Evolutionary conservation across 495 filamentous ascomycete species (phyloP).

Genomic region (Cenococcum geophilum): DNA sequence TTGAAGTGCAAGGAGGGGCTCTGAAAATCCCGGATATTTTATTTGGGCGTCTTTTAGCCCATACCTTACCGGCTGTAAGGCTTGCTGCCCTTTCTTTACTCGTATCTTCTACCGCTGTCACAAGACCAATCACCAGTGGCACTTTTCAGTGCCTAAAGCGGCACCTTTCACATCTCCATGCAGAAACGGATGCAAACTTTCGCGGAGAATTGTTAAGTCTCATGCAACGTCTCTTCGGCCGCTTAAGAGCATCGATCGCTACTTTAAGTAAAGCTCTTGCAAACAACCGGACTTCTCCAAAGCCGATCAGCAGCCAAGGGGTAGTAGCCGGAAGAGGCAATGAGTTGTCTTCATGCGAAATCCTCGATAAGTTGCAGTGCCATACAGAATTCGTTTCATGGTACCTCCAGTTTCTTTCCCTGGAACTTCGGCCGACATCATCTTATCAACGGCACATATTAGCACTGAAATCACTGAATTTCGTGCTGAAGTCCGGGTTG

Average conservation of each 20-base stretch:
- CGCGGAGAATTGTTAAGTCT: slow-evolving; percentile 70
- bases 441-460: slow-evolving; percentile 86
- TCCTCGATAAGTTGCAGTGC: slow-evolving; percentile 21
- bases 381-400: slow-evolving; percentile 58
- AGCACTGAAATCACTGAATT: slow-evolving; percentile 58
- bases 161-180: slow-evolving; percentile 62
- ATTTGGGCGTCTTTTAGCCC: slow-evolving; percentile 50
- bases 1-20: slow-evolving; percentile 13
- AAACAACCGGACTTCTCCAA: slow-evolving; percentile 3
- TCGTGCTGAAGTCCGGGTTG: slow-evolving; percentile 55
- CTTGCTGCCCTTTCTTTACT: slow-evolving; percentile 70
- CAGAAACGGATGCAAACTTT: slow-evolving; percentile 76
- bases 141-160: slow-evolving; percentile 54
- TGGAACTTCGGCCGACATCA: slow-evolving; percentile 65
- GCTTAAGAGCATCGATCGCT: slow-evolving; percentile 31
- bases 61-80: slow-evolving; percentile 36
- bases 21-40: slow-evolving; percentile 41
- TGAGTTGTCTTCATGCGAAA: not conserved
- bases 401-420: slow-evolving; percentile 64
- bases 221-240: slow-evolving; percentile 53
- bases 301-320: not conserved
- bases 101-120: slow-evolving; percentile 60
- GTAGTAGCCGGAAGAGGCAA: not conserved
- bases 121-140: slow-evolving; percentile 57
- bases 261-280: slow-evolving; percentile 19